These are phyloP conservation scores for Forsythia suspensa DNA, from an alignment of 257 asterid species.

Conservation along the genomic window DNA sequence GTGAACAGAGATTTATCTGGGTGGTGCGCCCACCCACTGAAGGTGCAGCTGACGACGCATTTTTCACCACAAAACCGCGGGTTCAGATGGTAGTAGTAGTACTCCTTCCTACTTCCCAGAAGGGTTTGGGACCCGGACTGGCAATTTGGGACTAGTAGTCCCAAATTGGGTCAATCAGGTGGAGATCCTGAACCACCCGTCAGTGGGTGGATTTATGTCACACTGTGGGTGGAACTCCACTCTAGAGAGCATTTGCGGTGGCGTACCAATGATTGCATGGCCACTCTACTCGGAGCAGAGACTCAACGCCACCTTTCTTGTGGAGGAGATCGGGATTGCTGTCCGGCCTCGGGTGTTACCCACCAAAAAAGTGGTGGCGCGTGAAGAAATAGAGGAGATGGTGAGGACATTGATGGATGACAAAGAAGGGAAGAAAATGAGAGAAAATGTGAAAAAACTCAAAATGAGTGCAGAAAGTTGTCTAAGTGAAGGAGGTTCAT, in stretches of 20 bases:
- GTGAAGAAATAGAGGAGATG: conserved; percentile 52
- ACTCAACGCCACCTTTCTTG: conserved; percentile 51
- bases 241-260: conserved; percentile 48
- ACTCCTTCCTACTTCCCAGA: conserved; percentile 37
- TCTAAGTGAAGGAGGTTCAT: conserved; percentile 35
- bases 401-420: conserved; percentile 43
- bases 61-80: conserved; percentile 22
- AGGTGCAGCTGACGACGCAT: conserved; percentile 43
- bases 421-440: conserved; percentile 30
- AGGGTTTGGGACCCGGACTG: conserved; percentile 41
- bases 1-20: conserved; percentile 60
- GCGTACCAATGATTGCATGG: conserved; percentile 70
- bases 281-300: conserved; percentile 70
- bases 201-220: conserved; percentile 57
- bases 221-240: conserved; percentile 79
- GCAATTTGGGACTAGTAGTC: conserved; percentile 31
- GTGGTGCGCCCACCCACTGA: conserved; percentile 53
- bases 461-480: conserved; percentile 37
- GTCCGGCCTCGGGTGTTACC: conserved; percentile 45
- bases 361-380: conserved; percentile 40
- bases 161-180: conserved; percentile 54
- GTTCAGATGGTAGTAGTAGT: conserved; percentile 18
- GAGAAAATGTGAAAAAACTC: conserved; percentile 35
- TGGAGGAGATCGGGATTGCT: conserved; percentile 58
- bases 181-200: conserved; percentile 44